phyloP scores from a whole-genome alignment of 345 rosid species.

The Eucalyptus microcorys region DNA sequence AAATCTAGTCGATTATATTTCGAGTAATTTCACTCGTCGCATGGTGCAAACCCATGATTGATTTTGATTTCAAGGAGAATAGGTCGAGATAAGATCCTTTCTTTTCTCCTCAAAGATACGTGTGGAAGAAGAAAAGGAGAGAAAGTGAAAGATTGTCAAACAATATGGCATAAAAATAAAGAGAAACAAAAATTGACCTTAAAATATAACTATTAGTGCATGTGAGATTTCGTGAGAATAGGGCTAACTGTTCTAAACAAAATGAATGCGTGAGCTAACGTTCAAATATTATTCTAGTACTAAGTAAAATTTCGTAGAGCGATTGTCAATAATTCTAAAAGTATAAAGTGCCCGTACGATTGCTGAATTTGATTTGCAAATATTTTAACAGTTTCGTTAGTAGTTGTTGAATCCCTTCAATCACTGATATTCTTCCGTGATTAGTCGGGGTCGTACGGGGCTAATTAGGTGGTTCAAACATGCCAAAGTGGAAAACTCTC shows the following conservation, averaged over 20 bases:
- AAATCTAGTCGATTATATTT: neutral
- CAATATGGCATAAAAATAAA: neutral
- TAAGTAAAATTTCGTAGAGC: neutral
- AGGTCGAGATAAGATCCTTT: neutral
- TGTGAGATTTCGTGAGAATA: no score
- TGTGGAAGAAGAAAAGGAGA: neutral
- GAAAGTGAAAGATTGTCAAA: neutral
- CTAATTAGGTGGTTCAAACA: neutral
- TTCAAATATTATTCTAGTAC: neutral
- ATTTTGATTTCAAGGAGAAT: neutral
- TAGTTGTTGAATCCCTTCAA: neutral
- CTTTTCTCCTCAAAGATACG: neutral
- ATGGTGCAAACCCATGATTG: neutral
- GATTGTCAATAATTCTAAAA: neutral
- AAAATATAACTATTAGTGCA: no score
- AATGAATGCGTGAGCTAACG: neutral
- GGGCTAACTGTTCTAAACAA: neutral
- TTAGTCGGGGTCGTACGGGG: neutral
- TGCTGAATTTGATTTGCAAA: neutral
- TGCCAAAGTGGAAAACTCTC: neutral
- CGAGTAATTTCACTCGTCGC: neutral
- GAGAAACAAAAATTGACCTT: neutral
- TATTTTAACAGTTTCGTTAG: neutral
- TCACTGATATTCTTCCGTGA: neutral
- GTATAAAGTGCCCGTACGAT: rapidly evolving